Evolutionary conservation across 257 asterid genomes (phyloP).

Genomic region (Striga asiatica): DNA sequence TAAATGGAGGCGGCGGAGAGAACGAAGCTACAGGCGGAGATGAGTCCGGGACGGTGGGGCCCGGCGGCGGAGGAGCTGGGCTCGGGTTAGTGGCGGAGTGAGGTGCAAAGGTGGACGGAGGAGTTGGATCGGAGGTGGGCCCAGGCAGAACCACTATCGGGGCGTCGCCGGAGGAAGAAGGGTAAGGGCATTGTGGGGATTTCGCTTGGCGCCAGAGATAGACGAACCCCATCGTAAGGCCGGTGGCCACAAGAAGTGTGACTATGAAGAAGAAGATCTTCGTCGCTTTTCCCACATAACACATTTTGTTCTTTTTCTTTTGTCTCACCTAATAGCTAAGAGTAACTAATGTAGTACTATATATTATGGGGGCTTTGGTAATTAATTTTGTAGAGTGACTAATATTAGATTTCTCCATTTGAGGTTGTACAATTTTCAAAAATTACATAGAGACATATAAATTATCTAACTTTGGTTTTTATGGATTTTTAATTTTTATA

Average conservation of each 20-base stretch:
- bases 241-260: slow-evolving; percentile 29
- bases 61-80: slow-evolving; percentile 15
- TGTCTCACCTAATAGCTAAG: too few species aligned
- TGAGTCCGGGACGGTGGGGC: slow-evolving; percentile 13
- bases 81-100: slow-evolving; percentile 7
- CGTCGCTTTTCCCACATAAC: slow-evolving; percentile 70
- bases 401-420: too few species aligned
- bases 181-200: slow-evolving; percentile 21
- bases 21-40: slow-evolving; percentile 1
- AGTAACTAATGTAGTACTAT: too few species aligned
- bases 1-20: slow-evolving; percentile 19
- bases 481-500: too few species aligned
- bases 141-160: slow-evolving; percentile 12
- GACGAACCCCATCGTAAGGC: slow-evolving; percentile 41
- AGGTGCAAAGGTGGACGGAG: not conserved
- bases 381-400: too few species aligned
- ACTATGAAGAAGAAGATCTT: slow-evolving; percentile 71
- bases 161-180: slow-evolving; percentile 20
- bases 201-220: slow-evolving; percentile 20
- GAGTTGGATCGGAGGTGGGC: slow-evolving; percentile 1
- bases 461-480: too few species aligned
- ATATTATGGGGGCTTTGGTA: too few species aligned
- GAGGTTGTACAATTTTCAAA: too few species aligned
- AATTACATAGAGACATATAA: too few species aligned
- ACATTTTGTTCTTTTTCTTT: slow-evolving; percentile 13